Conservation (phyloP, 768 basidiomycete genomes). For the Lyophyllum decastes region DNA sequence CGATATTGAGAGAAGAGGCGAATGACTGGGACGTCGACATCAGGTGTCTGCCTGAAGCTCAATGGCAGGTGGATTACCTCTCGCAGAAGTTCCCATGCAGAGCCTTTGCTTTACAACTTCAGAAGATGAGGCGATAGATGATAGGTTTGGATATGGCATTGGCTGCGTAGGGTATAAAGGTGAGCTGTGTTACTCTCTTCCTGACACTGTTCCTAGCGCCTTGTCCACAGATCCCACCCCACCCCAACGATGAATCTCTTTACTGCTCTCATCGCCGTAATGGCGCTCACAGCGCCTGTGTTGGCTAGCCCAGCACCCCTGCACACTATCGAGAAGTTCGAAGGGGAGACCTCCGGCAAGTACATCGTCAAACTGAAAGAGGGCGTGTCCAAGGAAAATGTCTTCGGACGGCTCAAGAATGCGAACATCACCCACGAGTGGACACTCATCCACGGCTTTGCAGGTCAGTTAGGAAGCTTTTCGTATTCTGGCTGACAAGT, state of each 20-base stretch:
- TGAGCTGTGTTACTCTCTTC: no score
- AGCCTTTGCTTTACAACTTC: no score
- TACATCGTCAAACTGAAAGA: conserved; percentile 35
- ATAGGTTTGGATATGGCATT: no score
- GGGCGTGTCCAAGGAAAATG: conserved; percentile 22
- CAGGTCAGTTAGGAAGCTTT: conserved; percentile 18
- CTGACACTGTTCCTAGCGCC: no score
- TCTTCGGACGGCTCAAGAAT: conserved; percentile 10
- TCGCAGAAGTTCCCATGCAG: no score
- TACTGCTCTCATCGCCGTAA: conserved; percentile 2
- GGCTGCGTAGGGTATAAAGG: no score
- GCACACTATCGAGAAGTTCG: conserved; percentile 5
- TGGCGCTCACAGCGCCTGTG: conserved; percentile 2
- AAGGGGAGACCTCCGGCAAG: conserved; percentile 4
- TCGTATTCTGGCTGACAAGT: background rate
- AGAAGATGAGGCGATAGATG: no score
- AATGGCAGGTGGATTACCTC: no score
- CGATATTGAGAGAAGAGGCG: no score
- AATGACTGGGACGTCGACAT: no score
- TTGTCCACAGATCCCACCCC: no score
- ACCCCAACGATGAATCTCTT: conserved; percentile 4
- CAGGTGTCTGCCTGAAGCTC: no score
- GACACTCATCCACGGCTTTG: conserved; percentile 31
- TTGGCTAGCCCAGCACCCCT: conserved; percentile 1
- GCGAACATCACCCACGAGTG: conserved; percentile 20